These are phyloP conservation scores for Coniosporium tulheliwenetii DNA, from an alignment of 2,329 filamentous ascomycete genomes.

Conservation along the genomic window DNA sequence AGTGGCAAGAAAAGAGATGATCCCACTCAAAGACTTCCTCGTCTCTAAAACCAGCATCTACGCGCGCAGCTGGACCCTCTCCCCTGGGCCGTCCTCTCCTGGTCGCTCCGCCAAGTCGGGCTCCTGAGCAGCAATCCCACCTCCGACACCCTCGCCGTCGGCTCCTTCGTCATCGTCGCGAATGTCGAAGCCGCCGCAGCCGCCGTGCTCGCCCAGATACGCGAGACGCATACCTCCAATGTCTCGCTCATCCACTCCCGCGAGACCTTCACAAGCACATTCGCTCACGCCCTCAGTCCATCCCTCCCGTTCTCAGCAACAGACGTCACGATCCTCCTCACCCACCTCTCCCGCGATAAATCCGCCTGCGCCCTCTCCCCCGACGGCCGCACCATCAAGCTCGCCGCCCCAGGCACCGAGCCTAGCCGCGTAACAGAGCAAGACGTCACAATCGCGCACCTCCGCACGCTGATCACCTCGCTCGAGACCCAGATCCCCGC, in stretches of 20 bases:
- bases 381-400: slow-evolving; percentile 47
- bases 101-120: slow-evolving; percentile 59
- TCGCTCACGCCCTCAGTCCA: slow-evolving; percentile 13
- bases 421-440: slow-evolving; percentile 50
- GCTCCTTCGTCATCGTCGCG: slow-evolving; percentile 49
- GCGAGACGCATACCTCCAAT: slow-evolving; percentile 16
- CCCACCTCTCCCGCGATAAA: slow-evolving; percentile 36
- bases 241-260: slow-evolving; percentile 19
- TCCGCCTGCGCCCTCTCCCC: slow-evolving; percentile 15
- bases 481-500: slow-evolving; percentile 52
- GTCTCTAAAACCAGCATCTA: slow-evolving; percentile 55
- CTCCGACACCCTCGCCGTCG: slow-evolving; percentile 42
- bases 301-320: slow-evolving; percentile 13
- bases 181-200: slow-evolving; percentile 40
- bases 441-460: slow-evolving; percentile 66
- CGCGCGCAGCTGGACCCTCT: slow-evolving; percentile 48
- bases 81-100: slow-evolving; percentile 59
- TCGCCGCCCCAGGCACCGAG: slow-evolving; percentile 40
- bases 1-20: slow-evolving; percentile 49
- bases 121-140: slow-evolving; percentile 23
- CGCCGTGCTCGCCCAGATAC: slow-evolving; percentile 19
- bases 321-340: slow-evolving; percentile 32
- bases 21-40: slow-evolving; percentile 57
- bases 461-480: slow-evolving; percentile 56
- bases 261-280: slow-evolving; percentile 17